Conservation (phyloP, 2,329 filamentous ascomycete species). For the Exophiala dermatitidis region DNA sequence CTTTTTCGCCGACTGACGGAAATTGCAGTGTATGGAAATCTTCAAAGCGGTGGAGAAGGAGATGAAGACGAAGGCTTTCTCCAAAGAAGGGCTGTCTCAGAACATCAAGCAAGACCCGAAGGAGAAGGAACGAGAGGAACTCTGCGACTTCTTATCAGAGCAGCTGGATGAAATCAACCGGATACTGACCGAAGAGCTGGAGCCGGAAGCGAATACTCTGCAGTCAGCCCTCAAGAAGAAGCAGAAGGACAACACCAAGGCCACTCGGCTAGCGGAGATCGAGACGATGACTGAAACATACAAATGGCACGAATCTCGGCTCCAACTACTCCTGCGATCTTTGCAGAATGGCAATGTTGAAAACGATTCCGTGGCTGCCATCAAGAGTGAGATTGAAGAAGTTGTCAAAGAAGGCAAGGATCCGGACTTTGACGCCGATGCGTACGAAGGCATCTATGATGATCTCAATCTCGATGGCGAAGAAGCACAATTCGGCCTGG, state of each 20-base stretch:
- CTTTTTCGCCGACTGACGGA: conserved; percentile 3
- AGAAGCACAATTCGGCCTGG: conserved; percentile 78
- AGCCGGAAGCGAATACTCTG: conserved; percentile 81
- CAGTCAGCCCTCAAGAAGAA: conserved; percentile 90
- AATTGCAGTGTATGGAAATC: conserved; percentile 68
- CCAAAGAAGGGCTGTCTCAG: conserved; percentile 90
- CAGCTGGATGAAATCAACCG: conserved; percentile 91
- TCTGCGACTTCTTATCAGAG: conserved; percentile 73
- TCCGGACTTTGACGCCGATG: conserved; percentile 76
- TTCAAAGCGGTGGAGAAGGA: conserved; percentile 99
- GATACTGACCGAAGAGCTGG: conserved; percentile 67
- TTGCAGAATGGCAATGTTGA: conserved; percentile 91
- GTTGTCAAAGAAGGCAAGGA: conserved; percentile 88
- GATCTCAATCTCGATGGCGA: conserved; percentile 88
- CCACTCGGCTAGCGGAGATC: conserved; percentile 80
- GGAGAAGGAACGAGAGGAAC: conserved; percentile 87
- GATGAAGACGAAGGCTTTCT: conserved; percentile 99
- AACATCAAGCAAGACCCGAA: conserved; percentile 94
- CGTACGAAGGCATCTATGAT: conserved; percentile 83
- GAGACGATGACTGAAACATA: conserved; percentile 79
- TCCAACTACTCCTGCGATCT: conserved; percentile 82
- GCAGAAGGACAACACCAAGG: conserved; percentile 76
- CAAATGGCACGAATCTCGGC: conserved; percentile 91
- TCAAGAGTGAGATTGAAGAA: conserved; percentile 89
- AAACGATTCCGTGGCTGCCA: conserved; percentile 72